Evolutionary conservation across 2,329 filamentous ascomycete species (phyloP), one percentile per base, ranked within the genome.

Genomic region (Pseudocercospora musae): DNA sequence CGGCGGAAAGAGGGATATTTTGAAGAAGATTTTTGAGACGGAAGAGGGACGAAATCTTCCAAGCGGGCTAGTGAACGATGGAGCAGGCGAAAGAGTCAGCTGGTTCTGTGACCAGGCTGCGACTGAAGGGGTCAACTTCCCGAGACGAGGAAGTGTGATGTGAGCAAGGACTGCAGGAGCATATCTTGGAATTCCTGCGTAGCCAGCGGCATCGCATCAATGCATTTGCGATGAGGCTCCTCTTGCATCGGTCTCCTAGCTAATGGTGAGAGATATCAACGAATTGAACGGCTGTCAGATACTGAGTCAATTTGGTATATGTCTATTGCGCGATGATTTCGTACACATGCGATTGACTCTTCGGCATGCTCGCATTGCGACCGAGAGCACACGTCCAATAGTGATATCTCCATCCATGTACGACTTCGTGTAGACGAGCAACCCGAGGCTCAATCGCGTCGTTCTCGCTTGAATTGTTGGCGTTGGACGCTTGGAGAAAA

Each of bases 81-180:
- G 85, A 46, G 89, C 86, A 3, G 91, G 90, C 49, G 92, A 96
- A 68, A 89, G 92, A 71, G 92, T 92, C 73, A 95, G 88, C 79
- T 99, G 95, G 95, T 98, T 99, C 75, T 92, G 93, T 48, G 95
- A 98, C 75, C 84, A 87, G 72, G 82, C 90, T 4, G 94, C 95
- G 52, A 87, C 96, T 11, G 89, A 96, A 73, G 92, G 91, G 4
- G 91, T 99, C 11, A 81, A 83, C 64, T 97, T 91, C 74, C 91
- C 93, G 23, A 73, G 89, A 73, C 87, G 90, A 69, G 88, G 90
- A 20, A 89, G 83, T 72, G 71, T 74, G 52, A 74, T 63, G n/a
- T 63, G 37, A 58, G 13, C 23, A 13, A 31, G 54, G 13, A 57
- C 29, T 29, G 48, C 40, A 48, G 52, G 27, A 49, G 33, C 8